Conservation (phyloP, 306 rosid genomes). For the Clitoria ternatea region DNA sequence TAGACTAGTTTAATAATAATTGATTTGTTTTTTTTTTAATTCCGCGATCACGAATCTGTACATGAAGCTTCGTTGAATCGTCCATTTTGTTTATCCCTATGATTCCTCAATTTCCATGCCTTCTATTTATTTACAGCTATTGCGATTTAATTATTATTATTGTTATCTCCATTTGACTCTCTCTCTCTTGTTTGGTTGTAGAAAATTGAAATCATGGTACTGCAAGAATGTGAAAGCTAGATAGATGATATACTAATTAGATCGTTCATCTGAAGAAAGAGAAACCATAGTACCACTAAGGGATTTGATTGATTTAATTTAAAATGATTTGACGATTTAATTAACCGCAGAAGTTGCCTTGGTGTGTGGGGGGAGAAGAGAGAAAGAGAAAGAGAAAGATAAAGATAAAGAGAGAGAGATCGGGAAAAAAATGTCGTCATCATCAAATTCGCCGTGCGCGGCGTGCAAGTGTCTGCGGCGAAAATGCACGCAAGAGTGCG, state of each 20-base stretch:
- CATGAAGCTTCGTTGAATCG: constrained; percentile 42
- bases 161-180: constrained; percentile 11
- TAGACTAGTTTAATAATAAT: constrained; percentile 27
- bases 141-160: neutral
- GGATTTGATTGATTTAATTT: constrained; percentile 12
- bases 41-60: constrained; percentile 29
- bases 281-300: neutral
- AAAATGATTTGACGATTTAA: constrained; percentile 17
- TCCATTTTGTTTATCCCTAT: constrained; percentile 9
- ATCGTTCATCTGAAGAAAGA: constrained; percentile 21
- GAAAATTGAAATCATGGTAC: constrained; percentile 21
- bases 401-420: neutral
- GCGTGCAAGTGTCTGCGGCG: constrained; percentile 80
- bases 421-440: constrained; percentile 36
- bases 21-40: neutral
- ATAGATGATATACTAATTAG: constrained; percentile 3
- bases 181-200: constrained; percentile 16
- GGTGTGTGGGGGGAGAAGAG: constrained; percentile 5
- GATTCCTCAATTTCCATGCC: constrained; percentile 42
- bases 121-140: constrained; percentile 19
- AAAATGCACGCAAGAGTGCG: constrained; percentile 92
- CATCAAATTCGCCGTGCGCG: constrained; percentile 85
- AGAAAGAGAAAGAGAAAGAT: neutral
- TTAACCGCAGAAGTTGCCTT: constrained; percentile 16
- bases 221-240: neutral